Conservation (phyloP, 1,284 basidiomycete species). For the Moesziomyces sp. region DNA sequence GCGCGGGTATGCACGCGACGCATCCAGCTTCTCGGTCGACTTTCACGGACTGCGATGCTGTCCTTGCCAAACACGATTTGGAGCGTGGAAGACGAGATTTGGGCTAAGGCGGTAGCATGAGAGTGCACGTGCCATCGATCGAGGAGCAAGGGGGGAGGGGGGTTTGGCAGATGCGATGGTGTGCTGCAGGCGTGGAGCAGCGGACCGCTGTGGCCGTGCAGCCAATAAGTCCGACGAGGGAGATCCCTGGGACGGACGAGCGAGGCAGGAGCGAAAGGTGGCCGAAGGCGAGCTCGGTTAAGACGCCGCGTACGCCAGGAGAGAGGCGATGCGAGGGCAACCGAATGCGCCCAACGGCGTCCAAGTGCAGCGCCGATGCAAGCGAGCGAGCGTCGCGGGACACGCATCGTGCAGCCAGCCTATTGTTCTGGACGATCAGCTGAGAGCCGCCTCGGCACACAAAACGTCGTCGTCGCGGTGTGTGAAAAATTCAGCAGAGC, state of each 20-base stretch:
- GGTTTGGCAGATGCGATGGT: no score
- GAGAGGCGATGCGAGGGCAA: not conserved
- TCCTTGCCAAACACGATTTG: not conserved
- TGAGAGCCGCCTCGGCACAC: not conserved
- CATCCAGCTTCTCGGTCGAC: not conserved
- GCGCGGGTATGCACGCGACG: not conserved
- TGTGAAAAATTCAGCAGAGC: not conserved
- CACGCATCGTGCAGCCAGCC: not conserved
- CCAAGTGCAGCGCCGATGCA: not conserved
- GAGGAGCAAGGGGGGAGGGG: not conserved
- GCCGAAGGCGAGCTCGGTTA: not conserved
- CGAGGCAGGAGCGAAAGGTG: not conserved
- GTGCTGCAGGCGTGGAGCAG: no score
- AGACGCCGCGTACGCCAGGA: not conserved
- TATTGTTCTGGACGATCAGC: not conserved
- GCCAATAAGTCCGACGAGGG: no score
- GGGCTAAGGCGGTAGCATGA: no score
- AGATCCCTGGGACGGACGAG: not conserved
- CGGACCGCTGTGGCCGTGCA: no score
- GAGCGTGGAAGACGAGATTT: not conserved
- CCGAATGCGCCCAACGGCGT: not conserved
- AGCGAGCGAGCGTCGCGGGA: not conserved
- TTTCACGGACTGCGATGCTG: no score
- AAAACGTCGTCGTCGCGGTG: not conserved
- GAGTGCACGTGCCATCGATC: not conserved